These are phyloP conservation scores for Diutina scorzettiae DNA, from an alignment of 1,139 yeast genomes.

Conservation along the genomic window DNA sequence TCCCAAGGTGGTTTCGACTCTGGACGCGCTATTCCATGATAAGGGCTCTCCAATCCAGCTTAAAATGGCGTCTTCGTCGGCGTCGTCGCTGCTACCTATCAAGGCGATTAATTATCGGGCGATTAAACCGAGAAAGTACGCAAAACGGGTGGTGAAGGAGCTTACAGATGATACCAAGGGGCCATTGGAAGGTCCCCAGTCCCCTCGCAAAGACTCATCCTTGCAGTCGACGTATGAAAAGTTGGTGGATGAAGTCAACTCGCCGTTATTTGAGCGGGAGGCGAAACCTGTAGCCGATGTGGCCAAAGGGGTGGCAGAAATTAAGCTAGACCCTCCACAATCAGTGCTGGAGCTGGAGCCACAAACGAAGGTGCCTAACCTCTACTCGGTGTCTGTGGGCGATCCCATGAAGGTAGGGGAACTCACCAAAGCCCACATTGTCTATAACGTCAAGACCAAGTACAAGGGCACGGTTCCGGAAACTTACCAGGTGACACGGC, in stretches of 20 bases:
- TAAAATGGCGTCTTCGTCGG: not conserved
- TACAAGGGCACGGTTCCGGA: conserved; percentile 21
- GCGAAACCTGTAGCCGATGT: not conserved
- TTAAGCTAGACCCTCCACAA: not conserved
- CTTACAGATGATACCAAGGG: not conserved
- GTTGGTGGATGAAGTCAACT: conserved; percentile 2
- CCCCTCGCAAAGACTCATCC: not conserved
- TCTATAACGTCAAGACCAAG: conserved; percentile 62
- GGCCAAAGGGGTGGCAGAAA: not conserved
- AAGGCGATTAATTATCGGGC: not conserved
- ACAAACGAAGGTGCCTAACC: conserved; percentile 8
- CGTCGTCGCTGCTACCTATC: not conserved
- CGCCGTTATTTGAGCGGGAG: conserved; percentile 2
- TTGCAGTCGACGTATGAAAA: not conserved
- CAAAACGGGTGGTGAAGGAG: not conserved
- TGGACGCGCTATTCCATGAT: not conserved
- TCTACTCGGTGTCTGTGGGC: conserved; percentile 61
- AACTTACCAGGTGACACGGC: conserved; percentile 43
- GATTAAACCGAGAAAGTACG: not conserved
- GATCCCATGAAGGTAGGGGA: conserved; percentile 93
- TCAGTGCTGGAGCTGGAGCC: not conserved
- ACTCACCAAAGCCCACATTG: conserved; percentile 77
- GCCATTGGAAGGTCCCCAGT: not conserved
- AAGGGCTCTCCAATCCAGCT: not conserved
- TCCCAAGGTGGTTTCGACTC: not conserved